Percentiles rank a stretch among this genome's conserved stretches.
Conservation (phyloP, 495 filamentous ascomycete genomes). For the Aspergillus cavernicola region DNA sequence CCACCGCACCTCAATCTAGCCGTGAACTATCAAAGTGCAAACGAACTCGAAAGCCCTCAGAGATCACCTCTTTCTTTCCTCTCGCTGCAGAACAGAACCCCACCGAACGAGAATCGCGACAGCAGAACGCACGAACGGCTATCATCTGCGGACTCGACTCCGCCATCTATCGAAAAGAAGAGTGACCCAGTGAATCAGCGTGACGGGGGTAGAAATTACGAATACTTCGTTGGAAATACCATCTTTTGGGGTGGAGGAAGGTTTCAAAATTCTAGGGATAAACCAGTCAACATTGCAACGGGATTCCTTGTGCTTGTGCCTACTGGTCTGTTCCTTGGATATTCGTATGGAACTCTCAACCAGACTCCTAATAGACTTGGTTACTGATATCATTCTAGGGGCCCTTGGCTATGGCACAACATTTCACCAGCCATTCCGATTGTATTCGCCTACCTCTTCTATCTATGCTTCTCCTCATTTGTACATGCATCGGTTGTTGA, state of each 20-base stretch:
- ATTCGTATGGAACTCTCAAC: conserved; percentile 52
- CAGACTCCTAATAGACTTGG: background rate
- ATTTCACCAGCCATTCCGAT: conserved; percentile 91
- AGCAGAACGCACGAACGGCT: conserved; percentile 69
- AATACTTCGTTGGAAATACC: conserved; percentile 92
- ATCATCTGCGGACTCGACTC: conserved; percentile 71
- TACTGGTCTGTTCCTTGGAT: conserved; percentile 74
- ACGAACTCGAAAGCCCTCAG: conserved; percentile 50
- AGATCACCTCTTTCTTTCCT: conserved; percentile 71
- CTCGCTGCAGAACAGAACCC: conserved; percentile 49
- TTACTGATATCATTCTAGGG: conserved; percentile 39
- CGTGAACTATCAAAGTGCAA: conserved; percentile 47
- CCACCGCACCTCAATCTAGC: conserved; percentile 57
- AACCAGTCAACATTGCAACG: conserved; percentile 89
- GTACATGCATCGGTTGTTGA: conserved; percentile 87
- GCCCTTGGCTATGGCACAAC: conserved; percentile 85
- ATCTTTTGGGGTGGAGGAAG: conserved; percentile 83
- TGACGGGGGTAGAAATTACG: conserved; percentile 65
- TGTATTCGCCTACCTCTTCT: conserved; percentile 84
- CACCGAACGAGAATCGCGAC: conserved; percentile 44
- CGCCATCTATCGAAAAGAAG: conserved; percentile 39
- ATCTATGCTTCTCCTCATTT: conserved; percentile 87
- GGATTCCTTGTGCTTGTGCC: conserved; percentile 75
- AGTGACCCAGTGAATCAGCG: conserved; percentile 23
- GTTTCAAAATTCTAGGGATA: conserved; percentile 80